Conservation (phyloP, 2,329 filamentous ascomycete genomes). For the Daldinia sp. region DNA sequence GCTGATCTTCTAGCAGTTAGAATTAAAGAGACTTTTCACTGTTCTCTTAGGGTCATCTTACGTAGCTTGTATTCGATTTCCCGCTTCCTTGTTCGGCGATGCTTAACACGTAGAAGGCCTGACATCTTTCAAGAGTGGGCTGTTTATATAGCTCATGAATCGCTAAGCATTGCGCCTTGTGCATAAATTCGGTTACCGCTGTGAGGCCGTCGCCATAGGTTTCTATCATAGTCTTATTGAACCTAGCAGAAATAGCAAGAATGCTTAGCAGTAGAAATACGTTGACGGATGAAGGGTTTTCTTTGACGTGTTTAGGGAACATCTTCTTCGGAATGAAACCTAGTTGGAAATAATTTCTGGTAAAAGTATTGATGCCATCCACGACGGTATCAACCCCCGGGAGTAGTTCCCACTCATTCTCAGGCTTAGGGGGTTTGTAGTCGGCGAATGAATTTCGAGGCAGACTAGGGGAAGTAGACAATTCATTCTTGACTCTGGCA, state of each 20-base stretch:
- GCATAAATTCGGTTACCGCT: constrained; percentile 67
- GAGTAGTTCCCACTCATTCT: constrained; percentile 63
- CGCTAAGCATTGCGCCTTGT: constrained; percentile 62
- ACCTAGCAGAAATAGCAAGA: constrained; percentile 67
- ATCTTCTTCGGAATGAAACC: constrained; percentile 68
- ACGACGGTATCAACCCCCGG: constrained; percentile 63
- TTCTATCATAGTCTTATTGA: constrained; percentile 62
- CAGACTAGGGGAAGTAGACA: constrained; percentile 39
- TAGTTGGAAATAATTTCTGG: constrained; percentile 68
- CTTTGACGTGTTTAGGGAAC: constrained; percentile 62
- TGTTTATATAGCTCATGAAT: constrained; percentile 64
- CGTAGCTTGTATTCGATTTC: constrained; percentile 65
- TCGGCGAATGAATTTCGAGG: constrained; percentile 44
- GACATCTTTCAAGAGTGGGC: constrained; percentile 66
- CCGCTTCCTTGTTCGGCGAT: constrained; percentile 70
- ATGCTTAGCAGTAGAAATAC: constrained; percentile 67
- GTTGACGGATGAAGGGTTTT: constrained; percentile 62
- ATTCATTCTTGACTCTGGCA: constrained; percentile 48
- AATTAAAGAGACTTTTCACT: constrained; percentile 3
- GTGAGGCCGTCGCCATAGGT: constrained; percentile 64
- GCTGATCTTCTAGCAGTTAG: constrained; percentile 60
- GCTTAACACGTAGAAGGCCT: constrained; percentile 69
- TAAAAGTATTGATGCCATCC: constrained; percentile 66
- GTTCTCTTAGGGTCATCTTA: constrained; percentile 51
- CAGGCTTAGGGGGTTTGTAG: constrained; percentile 54